Percentiles rank a stretch among this genome's conserved stretches.
Conservation (phyloP, 2,329 filamentous ascomycete species). For the Polytolypa hystricis region DNA sequence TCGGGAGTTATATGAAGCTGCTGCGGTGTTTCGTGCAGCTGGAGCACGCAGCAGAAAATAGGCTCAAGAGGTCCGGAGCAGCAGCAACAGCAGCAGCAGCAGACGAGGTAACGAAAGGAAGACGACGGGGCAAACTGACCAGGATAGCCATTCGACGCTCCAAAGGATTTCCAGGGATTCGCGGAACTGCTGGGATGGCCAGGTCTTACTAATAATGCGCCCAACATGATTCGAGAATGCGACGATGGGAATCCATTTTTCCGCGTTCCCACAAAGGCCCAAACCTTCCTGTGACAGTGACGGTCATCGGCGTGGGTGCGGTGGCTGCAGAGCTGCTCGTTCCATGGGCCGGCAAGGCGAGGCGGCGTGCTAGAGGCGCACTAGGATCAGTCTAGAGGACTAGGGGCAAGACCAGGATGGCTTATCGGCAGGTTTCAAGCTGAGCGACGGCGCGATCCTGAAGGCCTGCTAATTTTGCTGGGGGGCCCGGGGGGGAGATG, state of each 20-base stretch:
- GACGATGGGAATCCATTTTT: too few species aligned
- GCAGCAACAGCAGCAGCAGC: background rate
- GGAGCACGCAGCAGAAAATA: background rate
- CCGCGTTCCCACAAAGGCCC: too few species aligned
- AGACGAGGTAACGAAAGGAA: background rate
- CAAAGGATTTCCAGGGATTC: background rate
- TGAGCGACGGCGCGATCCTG: too few species aligned
- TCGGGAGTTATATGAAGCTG: too few species aligned
- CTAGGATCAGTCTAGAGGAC: background rate
- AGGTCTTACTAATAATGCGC: background rate
- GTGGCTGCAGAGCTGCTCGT: background rate
- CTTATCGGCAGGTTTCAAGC: background rate
- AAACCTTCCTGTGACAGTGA: background rate
- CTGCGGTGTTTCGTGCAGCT: background rate
- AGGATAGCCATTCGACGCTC: too few species aligned
- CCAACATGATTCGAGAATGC: background rate
- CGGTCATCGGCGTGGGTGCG: background rate
- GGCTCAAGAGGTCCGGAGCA: background rate
- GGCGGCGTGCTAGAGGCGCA: background rate
- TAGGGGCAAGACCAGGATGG: background rate
- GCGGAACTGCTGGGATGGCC: background rate
- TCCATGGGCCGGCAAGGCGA: background rate
- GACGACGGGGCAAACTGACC: background rate
- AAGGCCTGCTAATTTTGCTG: too few species aligned
- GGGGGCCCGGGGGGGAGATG: too few species aligned